phyloP scores from a whole-genome alignment of 441 rosid genomes.

The Raphanus hybrid region DNA sequence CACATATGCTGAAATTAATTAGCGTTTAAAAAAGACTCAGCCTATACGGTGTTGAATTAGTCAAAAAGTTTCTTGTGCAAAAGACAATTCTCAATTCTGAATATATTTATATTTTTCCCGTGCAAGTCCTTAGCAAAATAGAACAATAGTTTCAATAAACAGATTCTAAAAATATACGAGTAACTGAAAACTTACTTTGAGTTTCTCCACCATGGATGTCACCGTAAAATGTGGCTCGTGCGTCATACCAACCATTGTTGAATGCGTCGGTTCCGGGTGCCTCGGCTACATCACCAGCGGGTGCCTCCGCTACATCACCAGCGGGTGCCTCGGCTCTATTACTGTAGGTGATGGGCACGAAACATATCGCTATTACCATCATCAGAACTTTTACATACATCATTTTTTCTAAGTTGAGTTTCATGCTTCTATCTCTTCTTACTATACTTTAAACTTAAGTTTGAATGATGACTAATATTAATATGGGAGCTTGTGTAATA shows the following conservation, averaged over 20 bases:
- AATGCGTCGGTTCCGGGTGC: background rate
- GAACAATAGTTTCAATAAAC: background rate
- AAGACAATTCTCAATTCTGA: background rate
- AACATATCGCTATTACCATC: conserved; percentile 19
- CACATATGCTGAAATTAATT: conserved; percentile 3
- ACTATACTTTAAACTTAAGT: background rate
- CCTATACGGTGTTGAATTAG: background rate
- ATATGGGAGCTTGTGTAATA: background rate
- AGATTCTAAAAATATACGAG: background rate
- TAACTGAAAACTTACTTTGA: conserved; percentile 12
- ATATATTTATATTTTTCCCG: background rate
- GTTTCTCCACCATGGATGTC: conserved; percentile 42
- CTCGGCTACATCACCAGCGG: background rate
- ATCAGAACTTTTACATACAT: conserved; percentile 9
- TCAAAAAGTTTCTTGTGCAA: background rate
- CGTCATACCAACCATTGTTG: conserved; percentile 39
- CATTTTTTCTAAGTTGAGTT: background rate
- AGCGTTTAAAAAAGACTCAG: background rate
- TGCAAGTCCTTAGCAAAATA: background rate
- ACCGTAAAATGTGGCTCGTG: conserved; percentile 49
- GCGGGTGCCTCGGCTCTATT: conserved; percentile 5
- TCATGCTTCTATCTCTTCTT: background rate
- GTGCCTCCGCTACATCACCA: background rate
- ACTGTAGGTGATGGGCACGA: conserved; percentile 10
- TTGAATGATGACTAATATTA: conserved; percentile 7